Base-by-base conservation (phyloP, 2,329 filamentous ascomycete species). In the Penicillium sp. region DNA sequence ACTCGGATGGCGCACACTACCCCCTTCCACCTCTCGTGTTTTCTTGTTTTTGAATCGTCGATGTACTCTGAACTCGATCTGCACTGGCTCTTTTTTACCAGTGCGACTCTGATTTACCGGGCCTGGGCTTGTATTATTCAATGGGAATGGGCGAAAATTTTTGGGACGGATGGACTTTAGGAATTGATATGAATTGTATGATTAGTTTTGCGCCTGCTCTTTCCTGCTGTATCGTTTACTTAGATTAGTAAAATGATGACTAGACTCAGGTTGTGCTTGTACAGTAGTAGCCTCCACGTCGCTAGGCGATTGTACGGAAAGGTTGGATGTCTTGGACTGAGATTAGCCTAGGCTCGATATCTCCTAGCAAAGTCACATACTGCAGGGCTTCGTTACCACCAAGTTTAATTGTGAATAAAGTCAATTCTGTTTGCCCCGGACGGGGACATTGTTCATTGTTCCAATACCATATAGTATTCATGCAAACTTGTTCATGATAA, bases 111-210 rank as follows among this genome's bases (percentile, higher is more conserved):
- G 22, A 38, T 41, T 45, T 54, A 56, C 16, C 57, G 50, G 48
- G 53, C 54, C 51, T 62, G 53, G 45, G 51, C 56, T 56, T 65
- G 62, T 63, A 64, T 62, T 58, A 63, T 63, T 54, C 44, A 50
- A 13, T 57, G 46, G 55, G 55, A 62, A 44, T 50, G 39, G 54
- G 53, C 55, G 53, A 58, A 62, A 57, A 51, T 43, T 14, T 52
- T 55, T 60, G 55, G 60, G 55, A 54, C 38, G 58, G 58, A 60
- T 45, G 53, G 45, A 58, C 48, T 54, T 62, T 55, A 64, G 61
- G 41, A 67, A 66, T 58, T 59, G 61, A 61, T 55, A 69, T 62
- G 64, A 63, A 68, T 54, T 69, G 67, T 69, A 69, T 59, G 65
- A 68, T 63, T 67, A 67, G 54, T 63, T 54, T 56, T 47, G 29